Evolutionary conservation across 805 yeast species (phyloP).

Genomic region (Lachancea nothofagi): DNA sequence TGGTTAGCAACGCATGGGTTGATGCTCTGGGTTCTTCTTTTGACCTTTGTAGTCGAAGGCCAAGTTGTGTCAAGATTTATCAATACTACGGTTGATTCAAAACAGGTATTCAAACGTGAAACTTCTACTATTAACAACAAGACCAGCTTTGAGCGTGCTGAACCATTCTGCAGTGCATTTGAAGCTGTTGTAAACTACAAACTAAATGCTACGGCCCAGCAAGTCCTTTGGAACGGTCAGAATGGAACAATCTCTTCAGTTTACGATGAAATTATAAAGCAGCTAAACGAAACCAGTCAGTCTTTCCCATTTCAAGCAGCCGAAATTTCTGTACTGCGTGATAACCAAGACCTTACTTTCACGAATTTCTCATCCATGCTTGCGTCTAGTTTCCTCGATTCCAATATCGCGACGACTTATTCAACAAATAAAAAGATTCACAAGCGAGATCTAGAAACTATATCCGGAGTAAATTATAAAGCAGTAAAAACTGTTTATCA

Average conservation of each 20-base stretch:
- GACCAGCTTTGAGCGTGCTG: not conserved
- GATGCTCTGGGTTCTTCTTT: conserved; percentile 11
- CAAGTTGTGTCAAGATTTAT: not conserved
- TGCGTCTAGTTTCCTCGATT: not conserved
- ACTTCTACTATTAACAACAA: not conserved
- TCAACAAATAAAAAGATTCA: not conserved
- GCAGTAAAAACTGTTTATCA: not conserved
- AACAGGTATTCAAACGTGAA: too few relatives aligned
- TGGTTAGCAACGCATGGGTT: conserved; percentile 16
- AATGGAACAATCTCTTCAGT: not conserved
- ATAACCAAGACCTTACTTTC: not conserved
- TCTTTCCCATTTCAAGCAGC: not conserved
- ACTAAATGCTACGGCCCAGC: not conserved
- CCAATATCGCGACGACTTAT: not conserved
- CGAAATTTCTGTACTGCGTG: not conserved
- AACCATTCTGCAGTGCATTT: not conserved
- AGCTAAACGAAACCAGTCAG: not conserved
- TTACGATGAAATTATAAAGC: not conserved
- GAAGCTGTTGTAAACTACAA: conserved; percentile 1
- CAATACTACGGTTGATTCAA: not conserved
- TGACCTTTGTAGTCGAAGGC: conserved; percentile 10
- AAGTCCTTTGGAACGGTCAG: conserved; percentile 1
- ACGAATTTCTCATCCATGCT: conserved; percentile 1
- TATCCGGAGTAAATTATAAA: too few relatives aligned
- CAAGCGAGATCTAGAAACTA: not conserved